phyloP scores from a whole-genome alignment of 495 filamentous ascomycete genomes.

The Penicillium diatomitis region DNA sequence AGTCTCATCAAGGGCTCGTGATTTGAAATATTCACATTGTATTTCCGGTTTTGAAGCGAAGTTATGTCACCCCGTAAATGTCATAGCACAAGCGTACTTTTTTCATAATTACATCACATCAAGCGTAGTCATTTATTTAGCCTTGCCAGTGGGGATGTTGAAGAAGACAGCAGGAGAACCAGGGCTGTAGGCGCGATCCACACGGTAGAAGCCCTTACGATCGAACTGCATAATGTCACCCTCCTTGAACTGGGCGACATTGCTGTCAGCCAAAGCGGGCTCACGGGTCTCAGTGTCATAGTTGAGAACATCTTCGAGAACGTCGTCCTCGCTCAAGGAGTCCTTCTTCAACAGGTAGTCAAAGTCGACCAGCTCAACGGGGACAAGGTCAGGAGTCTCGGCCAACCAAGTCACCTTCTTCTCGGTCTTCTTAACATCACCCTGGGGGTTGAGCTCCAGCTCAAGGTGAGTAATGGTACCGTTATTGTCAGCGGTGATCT shows the following conservation, averaged over 20 bases:
- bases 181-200: constrained; percentile 53
- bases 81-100: no score
- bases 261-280: constrained; percentile 69
- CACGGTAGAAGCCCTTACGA: constrained; percentile 80
- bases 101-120: no score
- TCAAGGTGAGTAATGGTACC: constrained; percentile 57
- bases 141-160: constrained; percentile 68
- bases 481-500: constrained; percentile 49
- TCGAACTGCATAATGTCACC: constrained; percentile 92
- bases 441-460: constrained; percentile 73
- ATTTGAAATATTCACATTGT: no score
- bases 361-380: constrained; percentile 82
- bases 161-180: constrained; percentile 65
- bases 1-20: no score
- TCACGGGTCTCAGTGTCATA: constrained; percentile 66
- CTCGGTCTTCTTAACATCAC: constrained; percentile 86
- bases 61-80: no score
- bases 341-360: constrained; percentile 92
- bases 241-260: constrained; percentile 63
- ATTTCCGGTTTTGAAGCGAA: no score
- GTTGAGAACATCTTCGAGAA: constrained; percentile 72
- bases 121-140: constrained; percentile 16
- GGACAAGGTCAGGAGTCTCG: constrained; percentile 64
- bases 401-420: constrained; percentile 94
- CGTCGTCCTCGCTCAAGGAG: constrained; percentile 71